Evolutionary conservation across 306 rosid genomes (phyloP).

Genomic region (Medicago lupulina): DNA sequence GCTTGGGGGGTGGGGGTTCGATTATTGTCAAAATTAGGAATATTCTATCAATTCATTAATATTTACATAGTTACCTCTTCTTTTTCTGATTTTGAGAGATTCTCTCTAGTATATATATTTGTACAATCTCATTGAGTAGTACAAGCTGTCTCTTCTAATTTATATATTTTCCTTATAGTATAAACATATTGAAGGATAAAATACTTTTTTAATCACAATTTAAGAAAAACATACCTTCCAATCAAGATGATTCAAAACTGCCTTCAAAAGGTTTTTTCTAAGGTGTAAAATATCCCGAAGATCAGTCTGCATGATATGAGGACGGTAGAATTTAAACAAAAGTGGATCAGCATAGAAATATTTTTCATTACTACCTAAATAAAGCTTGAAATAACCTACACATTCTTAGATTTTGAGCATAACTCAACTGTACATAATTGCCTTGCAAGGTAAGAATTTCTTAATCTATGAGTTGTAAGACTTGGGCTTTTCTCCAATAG

Average conservation of each 20-base stretch:
- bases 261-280: slow-evolving; percentile 76
- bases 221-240: slow-evolving; percentile 66
- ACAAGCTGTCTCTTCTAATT: background rate
- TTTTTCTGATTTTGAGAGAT: background rate
- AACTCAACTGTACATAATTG: background rate
- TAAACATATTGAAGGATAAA: slow-evolving; percentile 19
- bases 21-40: background rate
- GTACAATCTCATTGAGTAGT: background rate
- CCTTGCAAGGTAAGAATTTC: background rate
- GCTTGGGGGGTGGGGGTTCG: background rate
- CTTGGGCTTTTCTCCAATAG: background rate
- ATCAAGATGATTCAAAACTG: slow-evolving; percentile 59
- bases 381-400: slow-evolving; percentile 3
- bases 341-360: slow-evolving; percentile 8
- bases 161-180: slow-evolving; percentile 10
- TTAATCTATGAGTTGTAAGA: background rate
- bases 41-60: background rate
- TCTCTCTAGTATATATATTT: background rate
- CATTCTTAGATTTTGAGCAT: background rate
- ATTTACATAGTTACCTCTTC: background rate
- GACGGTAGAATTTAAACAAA: background rate
- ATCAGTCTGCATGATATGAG: slow-evolving; percentile 65
- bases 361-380: slow-evolving; percentile 1
- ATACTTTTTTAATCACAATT: slow-evolving; percentile 14
- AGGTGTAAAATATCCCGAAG: slow-evolving; percentile 65